These are phyloP conservation scores for Fraxinus anomala DNA, from an alignment of 257 asterid genomes.

Conservation along the genomic window DNA sequence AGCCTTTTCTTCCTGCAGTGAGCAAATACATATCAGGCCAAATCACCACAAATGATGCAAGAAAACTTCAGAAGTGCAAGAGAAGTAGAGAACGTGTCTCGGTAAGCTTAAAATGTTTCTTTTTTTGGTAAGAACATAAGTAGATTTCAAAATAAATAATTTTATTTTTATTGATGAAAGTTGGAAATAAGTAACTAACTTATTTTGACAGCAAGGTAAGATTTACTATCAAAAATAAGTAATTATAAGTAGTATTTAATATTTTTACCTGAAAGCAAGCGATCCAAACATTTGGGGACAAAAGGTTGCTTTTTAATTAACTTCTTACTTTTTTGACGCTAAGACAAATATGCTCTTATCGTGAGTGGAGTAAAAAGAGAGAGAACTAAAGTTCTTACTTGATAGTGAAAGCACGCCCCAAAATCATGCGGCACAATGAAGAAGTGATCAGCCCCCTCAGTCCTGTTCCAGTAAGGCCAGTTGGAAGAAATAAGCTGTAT, in stretches of 20 bases:
- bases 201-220: not conserved
- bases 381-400: conserved; percentile 37
- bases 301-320: not conserved
- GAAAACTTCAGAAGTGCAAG: not conserved
- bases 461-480: conserved; percentile 93
- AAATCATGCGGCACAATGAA: conserved; percentile 89
- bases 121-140: too few species aligned
- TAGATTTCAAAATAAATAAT: not conserved
- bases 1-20: conserved; percentile 84
- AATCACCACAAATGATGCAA: not conserved
- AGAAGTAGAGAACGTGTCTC: not conserved
- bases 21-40: not conserved
- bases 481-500: conserved; percentile 80
- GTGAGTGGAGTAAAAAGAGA: not conserved
- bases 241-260: not conserved
- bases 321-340: not conserved
- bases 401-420: conserved; percentile 92
- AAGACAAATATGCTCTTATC: not conserved
- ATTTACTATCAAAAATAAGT: not conserved
- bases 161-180: not conserved
- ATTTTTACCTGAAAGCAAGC: not conserved
- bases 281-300: not conserved
- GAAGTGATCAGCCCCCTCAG: conserved; percentile 96
- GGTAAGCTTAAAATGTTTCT: not conserved
- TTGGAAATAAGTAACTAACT: not conserved